Percentiles rank a stretch among this genome's conserved stretches.
Conservation (phyloP, 495 filamentous ascomycete genomes). For the Podospora fimiseda region DNA sequence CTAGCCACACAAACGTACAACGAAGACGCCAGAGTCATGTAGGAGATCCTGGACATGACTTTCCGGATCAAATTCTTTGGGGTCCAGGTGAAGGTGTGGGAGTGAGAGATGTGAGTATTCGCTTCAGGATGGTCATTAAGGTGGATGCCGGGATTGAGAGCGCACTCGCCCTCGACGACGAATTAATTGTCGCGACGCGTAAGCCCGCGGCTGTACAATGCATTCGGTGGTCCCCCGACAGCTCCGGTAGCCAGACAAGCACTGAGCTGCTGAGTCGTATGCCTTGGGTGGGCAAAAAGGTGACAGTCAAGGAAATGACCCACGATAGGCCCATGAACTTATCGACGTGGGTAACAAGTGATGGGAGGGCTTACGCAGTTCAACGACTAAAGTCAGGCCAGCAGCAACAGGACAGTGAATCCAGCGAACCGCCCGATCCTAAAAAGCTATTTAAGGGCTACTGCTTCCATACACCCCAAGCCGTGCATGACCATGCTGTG, state of each 20-base stretch:
- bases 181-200: conserved; percentile 86
- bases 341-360: conserved; percentile 85
- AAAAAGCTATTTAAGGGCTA: conserved; percentile 81
- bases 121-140: conserved; percentile 96
- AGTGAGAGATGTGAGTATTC: conserved; percentile 76
- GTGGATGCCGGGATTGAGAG: conserved; percentile 89
- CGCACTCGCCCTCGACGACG: conserved; percentile 86
- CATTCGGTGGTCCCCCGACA: conserved; percentile 87
- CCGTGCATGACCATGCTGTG: conserved; percentile 52
- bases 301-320: conserved; percentile 76
- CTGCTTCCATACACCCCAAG: conserved; percentile 74
- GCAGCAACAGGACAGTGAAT: conserved; percentile 20
- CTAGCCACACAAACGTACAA: conserved; percentile 58
- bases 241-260: conserved; percentile 72
- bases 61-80: conserved; percentile 48
- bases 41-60: conserved; percentile 49
- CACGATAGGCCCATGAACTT: conserved; percentile 97
- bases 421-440: conserved; percentile 29
- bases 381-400: conserved; percentile 50
- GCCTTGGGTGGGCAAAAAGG: conserved; percentile 72
- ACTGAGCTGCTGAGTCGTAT: conserved; percentile 87
- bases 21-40: conserved; percentile 65
- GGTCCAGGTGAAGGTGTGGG: conserved; percentile 71
- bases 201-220: conserved; percentile 94
- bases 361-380: conserved; percentile 87